Evolutionary conservation across 2,329 filamentous ascomycete genomes (phyloP).

Genomic region (Botrytis fragariae): DNA sequence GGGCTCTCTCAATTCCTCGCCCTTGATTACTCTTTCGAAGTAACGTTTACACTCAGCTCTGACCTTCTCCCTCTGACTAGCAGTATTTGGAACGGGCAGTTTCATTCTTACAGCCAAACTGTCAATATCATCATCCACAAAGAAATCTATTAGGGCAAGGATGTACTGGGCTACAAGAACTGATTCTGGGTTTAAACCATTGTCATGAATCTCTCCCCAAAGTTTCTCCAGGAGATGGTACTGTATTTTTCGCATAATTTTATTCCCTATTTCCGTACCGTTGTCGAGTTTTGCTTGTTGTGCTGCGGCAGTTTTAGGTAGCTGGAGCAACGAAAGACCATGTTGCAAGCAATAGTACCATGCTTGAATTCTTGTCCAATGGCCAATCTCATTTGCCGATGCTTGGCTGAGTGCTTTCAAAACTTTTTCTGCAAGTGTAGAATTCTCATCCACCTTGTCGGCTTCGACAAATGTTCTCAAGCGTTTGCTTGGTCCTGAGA

Average conservation of each 20-base stretch:
- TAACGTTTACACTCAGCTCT: background rate
- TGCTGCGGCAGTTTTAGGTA: constrained; percentile 8
- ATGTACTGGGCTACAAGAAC: background rate
- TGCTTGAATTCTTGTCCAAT: constrained; percentile 18
- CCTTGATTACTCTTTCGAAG: background rate
- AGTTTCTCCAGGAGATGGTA: background rate
- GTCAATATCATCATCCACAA: background rate
- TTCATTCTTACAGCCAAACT: background rate
- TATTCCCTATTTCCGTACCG: background rate
- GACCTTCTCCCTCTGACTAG: background rate
- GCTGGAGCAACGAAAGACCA: background rate
- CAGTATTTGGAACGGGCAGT: background rate
- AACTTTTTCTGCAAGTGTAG: background rate
- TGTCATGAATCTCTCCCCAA: background rate
- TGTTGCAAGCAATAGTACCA: constrained; percentile 12
- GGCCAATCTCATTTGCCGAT: constrained; percentile 6
- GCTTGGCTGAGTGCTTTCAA: background rate
- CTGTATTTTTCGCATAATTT: constrained; percentile 3
- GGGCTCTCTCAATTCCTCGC: background rate
- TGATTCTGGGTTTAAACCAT: background rate
- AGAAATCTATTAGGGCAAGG: background rate
- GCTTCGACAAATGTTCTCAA: constrained; percentile 9
- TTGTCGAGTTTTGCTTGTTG: constrained; percentile 13
- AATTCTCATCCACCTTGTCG: background rate
- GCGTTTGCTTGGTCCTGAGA: constrained; percentile 3